Evolutionary conservation across 306 rosid species (phyloP).

Genomic region (Medicago lupulina): DNA sequence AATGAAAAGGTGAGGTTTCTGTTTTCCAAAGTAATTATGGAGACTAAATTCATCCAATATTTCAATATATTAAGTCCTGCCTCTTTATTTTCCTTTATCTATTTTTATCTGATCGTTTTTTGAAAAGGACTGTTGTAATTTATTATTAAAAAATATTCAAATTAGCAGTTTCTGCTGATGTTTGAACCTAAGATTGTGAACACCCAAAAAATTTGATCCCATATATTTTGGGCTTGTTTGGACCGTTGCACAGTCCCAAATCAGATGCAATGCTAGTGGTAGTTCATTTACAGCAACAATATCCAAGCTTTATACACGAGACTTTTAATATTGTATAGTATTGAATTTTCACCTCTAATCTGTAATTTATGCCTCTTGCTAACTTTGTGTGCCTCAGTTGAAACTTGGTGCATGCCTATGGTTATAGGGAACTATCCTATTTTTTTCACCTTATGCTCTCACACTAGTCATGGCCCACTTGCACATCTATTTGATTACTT

Average conservation of each 20-base stretch:
- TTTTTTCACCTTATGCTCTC: not conserved
- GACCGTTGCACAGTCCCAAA: not conserved
- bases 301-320: not conserved
- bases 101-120: constrained; percentile 1
- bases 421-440: not conserved
- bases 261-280: constrained; percentile 36
- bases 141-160: not conserved
- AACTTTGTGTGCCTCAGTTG: not conserved
- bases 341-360: constrained; percentile 3
- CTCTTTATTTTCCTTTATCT: constrained; percentile 9
- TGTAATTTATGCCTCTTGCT: constrained; percentile 4
- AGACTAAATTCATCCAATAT: constrained; percentile 35
- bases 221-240: constrained; percentile 26
- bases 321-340: not conserved
- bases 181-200: not conserved
- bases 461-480: not conserved
- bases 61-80: constrained; percentile 1
- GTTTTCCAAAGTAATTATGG: constrained; percentile 19
- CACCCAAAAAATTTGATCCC: constrained; percentile 28
- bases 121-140: not conserved
- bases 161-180: not conserved
- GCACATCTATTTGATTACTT: not conserved
- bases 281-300: not conserved
- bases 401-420: not conserved
- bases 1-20: constrained; percentile 72